Conservation (phyloP, 345 rosid genomes). For the Eutrema heterophyllum region DNA sequence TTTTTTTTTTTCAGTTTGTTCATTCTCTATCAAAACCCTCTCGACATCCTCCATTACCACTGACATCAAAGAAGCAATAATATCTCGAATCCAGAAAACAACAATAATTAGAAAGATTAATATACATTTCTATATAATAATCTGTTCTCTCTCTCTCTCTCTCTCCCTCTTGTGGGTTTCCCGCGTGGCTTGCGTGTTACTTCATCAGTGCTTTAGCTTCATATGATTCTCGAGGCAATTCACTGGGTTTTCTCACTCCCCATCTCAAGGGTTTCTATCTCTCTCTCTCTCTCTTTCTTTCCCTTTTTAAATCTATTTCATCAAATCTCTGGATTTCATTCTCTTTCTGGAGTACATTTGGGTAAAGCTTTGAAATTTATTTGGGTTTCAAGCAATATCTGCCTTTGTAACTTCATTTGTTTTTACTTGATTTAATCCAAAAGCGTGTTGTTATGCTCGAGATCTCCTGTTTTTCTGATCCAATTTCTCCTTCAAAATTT, state of each 20-base stretch:
- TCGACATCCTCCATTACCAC: slow-evolving; percentile 4
- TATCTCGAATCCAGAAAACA: slow-evolving; percentile 15
- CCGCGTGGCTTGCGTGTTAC: slow-evolving; percentile 32
- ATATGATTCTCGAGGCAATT: slow-evolving; percentile 15
- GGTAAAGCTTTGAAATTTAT: not conserved
- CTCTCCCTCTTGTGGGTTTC: slow-evolving; percentile 4
- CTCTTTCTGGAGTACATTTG: slow-evolving; percentile 1
- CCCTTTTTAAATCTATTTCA: no score
- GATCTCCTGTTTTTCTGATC: not conserved
- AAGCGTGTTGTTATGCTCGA: not conserved
- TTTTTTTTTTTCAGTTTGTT: no score
- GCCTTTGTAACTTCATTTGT: not conserved
- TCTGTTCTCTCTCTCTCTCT: not conserved
- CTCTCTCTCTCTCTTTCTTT: not conserved
- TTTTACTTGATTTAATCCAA: not conserved
- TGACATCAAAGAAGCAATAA: slow-evolving; percentile 5
- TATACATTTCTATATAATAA: not conserved
- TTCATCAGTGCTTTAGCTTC: slow-evolving; percentile 25
- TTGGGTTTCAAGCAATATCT: slow-evolving; percentile 7
- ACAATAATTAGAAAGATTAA: not conserved
- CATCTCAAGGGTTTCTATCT: slow-evolving; percentile 7
- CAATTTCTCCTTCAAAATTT: not conserved
- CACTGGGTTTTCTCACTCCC: slow-evolving; percentile 8
- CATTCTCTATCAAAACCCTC: slow-evolving; percentile 8
- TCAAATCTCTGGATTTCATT: slow-evolving; percentile 8